These are phyloP conservation scores for Suillus americanus DNA, from an alignment of 768 basidiomycete genomes.

Conservation along the genomic window DNA sequence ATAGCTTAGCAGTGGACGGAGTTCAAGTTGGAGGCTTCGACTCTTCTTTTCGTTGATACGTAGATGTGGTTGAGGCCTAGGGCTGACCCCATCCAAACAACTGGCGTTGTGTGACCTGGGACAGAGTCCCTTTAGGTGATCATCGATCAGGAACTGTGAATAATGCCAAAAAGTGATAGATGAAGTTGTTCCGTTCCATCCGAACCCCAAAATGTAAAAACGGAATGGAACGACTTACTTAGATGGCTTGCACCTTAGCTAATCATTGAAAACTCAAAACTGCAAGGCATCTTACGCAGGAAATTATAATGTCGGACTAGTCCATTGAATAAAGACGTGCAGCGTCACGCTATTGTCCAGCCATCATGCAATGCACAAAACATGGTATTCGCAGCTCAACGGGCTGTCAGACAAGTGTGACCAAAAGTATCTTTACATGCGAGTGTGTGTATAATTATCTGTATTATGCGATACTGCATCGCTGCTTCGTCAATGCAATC, in stretches of 20 bases:
- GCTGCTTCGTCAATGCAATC: conserved; percentile 20
- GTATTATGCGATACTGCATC: conserved; percentile 23
- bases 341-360: too few relatives aligned
- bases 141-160: too few relatives aligned
- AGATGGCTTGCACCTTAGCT: too few relatives aligned
- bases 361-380: not conserved
- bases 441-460: conserved; percentile 26
- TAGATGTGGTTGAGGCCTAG: too few relatives aligned
- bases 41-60: not conserved
- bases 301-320: too few relatives aligned
- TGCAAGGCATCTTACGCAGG: too few relatives aligned
- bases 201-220: too few relatives aligned
- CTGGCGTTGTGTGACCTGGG: not conserved
- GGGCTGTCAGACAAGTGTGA: conserved; percentile 10
- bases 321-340: too few relatives aligned
- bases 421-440: conserved; percentile 27
- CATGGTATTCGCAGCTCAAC: conserved; percentile 15
- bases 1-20: not conserved
- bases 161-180: too few relatives aligned
- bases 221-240: not conserved
- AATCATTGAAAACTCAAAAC: not conserved
- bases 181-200: too few relatives aligned
- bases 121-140: not conserved
- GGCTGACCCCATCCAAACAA: not conserved
- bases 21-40: not conserved